Evolutionary conservation across 179 eudicot species (phyloP).

Genomic region (Beta macrorhiza): DNA sequence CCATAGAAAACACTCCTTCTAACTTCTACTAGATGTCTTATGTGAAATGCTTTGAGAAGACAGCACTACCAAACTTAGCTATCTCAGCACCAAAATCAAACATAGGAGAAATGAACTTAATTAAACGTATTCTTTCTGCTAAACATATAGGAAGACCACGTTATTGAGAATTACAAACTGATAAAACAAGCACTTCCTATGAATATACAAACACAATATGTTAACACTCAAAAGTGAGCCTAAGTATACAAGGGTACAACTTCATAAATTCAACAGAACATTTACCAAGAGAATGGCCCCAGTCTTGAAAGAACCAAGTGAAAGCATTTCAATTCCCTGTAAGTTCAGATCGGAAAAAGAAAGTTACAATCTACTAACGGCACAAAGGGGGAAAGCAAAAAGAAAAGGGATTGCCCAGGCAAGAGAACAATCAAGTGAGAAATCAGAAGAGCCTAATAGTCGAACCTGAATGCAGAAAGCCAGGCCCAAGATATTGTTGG

Average conservation of each 20-base stretch:
- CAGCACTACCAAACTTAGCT: not conserved
- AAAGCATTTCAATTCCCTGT: conserved; percentile 97
- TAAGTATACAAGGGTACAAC: not conserved
- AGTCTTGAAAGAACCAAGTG: conserved; percentile 94
- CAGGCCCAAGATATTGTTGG: conserved; percentile 86
- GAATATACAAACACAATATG: not conserved
- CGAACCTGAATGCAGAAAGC: conserved; percentile 94
- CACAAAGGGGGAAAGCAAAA: not conserved
- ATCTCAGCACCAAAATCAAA: not conserved
- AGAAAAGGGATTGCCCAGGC: not conserved
- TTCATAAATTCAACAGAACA: not conserved
- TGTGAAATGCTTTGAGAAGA: not conserved
- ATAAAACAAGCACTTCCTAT: not conserved
- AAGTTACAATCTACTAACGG: not conserved
- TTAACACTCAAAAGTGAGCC: not conserved
- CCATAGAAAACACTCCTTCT: not conserved
- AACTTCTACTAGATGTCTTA: not conserved
- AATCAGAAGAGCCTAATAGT: not conserved
- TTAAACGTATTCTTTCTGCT: not conserved
- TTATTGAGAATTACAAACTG: not conserved
- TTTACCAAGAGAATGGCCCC: conserved; percentile 95
- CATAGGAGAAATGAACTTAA: not conserved
- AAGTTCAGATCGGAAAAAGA: conserved; percentile 6
- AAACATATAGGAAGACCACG: not conserved
- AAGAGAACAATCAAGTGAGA: not conserved